Evolutionary conservation across 495 filamentous ascomycete genomes (phyloP), one percentile per base, ranked within the genome.

Genomic region (Lasiosphaeria hispida): DNA sequence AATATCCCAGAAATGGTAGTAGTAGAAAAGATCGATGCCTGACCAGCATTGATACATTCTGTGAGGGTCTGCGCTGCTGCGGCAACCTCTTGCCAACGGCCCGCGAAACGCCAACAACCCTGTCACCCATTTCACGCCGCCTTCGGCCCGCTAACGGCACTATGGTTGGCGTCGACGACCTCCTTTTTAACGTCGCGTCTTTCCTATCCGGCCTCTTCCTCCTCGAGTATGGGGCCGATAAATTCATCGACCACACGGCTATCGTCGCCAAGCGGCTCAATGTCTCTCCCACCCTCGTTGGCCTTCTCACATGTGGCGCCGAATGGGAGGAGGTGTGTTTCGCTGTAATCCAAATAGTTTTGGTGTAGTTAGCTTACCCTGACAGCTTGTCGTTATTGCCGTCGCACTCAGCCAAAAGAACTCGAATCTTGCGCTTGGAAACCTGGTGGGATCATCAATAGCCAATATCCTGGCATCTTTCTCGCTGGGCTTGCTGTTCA

Each of bases 391-490:
- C 0, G 80, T 85, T 2, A 75, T 84, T 11, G 59, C 79, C 7
- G 74, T 75, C 7, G 70, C 79, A n/a, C 66, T 83, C 15, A 59
- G 70, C 2, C 76, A 77, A 40, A 63, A 72, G 49, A 76, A 71
- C 18, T 69, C 76, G 8, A 73, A 79, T 0, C 65, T 85, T n/a
- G 82, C 79, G 10, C 56, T 83, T 0, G 82, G 82, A 1, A 85
- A 83, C 66, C 67, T 84, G 9, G 66, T 84, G 58, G 81, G 82
- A 0, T 83, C 81, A 1, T 71, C 75, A 7, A 76, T 85, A 35
- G 77, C 80, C 43, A 85, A 85, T 53, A 78, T 83, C 42, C 74
- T 85, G 9, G 80, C 77, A 7, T 79, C 80, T 3, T 84, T 85
- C 63, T 79, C 81, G 0, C 64, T 84, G 7, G 80, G 77, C 6